Percentiles rank a stretch among this genome's conserved stretches.
Evolutionary conservation across 306 rosid genomes (phyloP).

Genomic region (Leucaena leucocephala): DNA sequence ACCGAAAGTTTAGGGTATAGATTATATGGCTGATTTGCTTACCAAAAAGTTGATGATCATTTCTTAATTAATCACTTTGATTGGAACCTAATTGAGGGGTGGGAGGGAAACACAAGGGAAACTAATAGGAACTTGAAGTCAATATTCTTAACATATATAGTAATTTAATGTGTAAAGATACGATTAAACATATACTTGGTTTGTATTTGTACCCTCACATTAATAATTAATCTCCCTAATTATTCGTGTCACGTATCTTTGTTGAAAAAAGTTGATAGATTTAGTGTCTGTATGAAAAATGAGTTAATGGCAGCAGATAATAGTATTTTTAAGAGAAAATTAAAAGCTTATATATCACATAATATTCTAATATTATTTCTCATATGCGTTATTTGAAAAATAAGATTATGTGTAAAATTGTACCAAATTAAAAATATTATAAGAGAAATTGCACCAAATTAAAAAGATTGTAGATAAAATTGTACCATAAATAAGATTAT

Average conservation of each 20-base stretch:
- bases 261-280: not conserved
- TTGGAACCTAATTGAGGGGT: slow-evolving; percentile 46
- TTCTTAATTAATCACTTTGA: slow-evolving; percentile 33
- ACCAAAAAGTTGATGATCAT: slow-evolving; percentile 21
- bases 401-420: no score
- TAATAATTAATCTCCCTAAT: not conserved
- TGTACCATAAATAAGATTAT: no score
- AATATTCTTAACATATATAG: not conserved
- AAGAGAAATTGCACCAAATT: no score
- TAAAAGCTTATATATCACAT: no score
- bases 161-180: not conserved
- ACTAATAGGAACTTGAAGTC: slow-evolving; percentile 39
- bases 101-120: slow-evolving; percentile 48
- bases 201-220: not conserved
- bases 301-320: no score
- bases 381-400: no score
- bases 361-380: no score
- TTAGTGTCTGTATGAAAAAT: not conserved
- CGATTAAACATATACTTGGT: not conserved
- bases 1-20: slow-evolving; percentile 24
- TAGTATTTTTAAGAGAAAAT: no score
- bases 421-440: no score
- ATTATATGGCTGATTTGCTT: slow-evolving; percentile 32
- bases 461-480: no score
- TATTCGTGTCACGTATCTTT: not conserved